phyloP scores from a whole-genome alignment of 306 rosid species.

The Senna tora region DNA sequence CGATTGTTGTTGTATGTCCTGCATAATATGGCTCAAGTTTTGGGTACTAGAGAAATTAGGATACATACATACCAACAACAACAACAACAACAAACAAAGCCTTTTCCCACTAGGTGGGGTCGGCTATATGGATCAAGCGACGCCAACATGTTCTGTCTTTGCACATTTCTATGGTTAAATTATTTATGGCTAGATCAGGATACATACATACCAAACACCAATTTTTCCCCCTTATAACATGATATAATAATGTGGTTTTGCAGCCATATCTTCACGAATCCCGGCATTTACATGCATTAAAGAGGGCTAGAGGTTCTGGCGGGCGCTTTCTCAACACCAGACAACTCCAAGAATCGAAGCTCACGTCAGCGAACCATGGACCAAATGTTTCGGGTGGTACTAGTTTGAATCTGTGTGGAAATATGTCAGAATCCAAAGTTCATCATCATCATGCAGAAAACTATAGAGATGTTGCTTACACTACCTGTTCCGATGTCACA shows the following conservation, averaged over 20 bases:
- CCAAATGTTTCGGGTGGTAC: constrained; percentile 33
- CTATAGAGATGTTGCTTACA: constrained; percentile 46
- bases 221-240: not conserved
- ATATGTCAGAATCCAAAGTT: constrained; percentile 42
- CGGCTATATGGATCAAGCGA: no score
- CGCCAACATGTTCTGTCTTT: no score
- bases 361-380: constrained; percentile 27
- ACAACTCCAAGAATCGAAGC: constrained; percentile 46
- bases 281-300: constrained; percentile 72
- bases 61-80: no score
- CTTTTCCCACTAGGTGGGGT: no score
- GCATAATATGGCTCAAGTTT: no score
- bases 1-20: no score
- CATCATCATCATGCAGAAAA: constrained; percentile 44
- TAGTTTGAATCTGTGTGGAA: constrained; percentile 39
- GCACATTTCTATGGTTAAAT: no score
- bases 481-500: constrained; percentile 30
- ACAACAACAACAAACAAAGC: no score
- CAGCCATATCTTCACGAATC: constrained; percentile 89
- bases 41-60: no score
- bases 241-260: constrained; percentile 19
- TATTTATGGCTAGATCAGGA: no score
- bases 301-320: constrained; percentile 78
- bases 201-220: no score
- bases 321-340: constrained; percentile 74